Base-by-base conservation (phyloP, 495 filamentous ascomycete species). In the Cercophora samala region DNA sequence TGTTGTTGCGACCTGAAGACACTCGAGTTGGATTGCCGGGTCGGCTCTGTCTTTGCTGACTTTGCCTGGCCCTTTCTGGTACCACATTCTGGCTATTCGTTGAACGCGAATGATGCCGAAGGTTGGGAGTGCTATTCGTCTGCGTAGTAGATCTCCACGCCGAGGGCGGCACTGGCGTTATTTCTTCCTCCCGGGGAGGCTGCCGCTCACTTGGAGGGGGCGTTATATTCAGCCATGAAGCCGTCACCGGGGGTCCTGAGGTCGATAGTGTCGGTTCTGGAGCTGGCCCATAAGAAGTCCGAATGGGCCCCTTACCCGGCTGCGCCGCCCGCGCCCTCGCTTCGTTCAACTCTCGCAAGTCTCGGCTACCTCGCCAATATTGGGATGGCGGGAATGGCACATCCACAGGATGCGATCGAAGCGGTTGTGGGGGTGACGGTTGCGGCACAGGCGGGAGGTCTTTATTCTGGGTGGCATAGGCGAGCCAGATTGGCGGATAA, bases 291-390 rank as follows among this genome's bases (percentile, higher is more conserved):
- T 70, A 69, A 11, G 69, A 70, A 2, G 67, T 70, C 13, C 58
- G 22, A 18, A 56, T 29, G 5, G 66, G 62, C 1, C 63, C 23
- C 5, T 19, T 62, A 0, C 70, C 68, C 2, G 59, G 46, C 25
- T 70, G 29, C 1, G 56, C 42, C 21, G 68, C 66, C 1, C 68
- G 60, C 2, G 70, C 70, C 11, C 73, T 65, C 29, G 73, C 73
- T n/a, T 68, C 59, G 13, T 32, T 63, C 0, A 74, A 67, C 18
- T 75, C 73, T 58, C 62, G 66, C 55, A 70, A 62, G 4, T 68
- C 65, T 17, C 67, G 64, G 55, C 69, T 69, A 6, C 60, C 69
- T 23, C 62, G 66, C 58, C 63, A 69, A 18, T 19, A 29, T 9
- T 73, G 71, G 22, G 37, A 19, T 5, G 64, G 62, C 8, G 56